These are phyloP conservation scores for Jamesozyma spencerorum DNA, from an alignment of 805 yeast species.

Conservation along the genomic window DNA sequence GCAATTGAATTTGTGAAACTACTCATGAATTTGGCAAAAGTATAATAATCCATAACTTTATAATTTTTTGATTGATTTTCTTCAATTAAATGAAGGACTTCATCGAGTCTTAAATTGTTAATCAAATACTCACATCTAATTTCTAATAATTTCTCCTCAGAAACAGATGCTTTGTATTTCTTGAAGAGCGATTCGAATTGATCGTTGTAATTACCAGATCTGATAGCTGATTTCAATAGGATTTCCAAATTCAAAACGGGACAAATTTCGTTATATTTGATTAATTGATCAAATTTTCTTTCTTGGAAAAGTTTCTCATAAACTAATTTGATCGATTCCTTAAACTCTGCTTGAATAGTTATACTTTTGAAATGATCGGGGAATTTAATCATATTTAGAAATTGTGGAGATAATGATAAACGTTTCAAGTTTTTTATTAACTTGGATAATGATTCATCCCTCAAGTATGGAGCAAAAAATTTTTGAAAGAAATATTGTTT, in stretches of 20 bases:
- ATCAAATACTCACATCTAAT: conserved; percentile 21
- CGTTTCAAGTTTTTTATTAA: conserved; percentile 11
- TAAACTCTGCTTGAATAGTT: conserved; percentile 23
- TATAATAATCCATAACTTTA: conserved; percentile 16
- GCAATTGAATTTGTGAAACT: conserved; percentile 10
- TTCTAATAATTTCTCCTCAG: conserved; percentile 7
- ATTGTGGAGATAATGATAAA: conserved; percentile 2
- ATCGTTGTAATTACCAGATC: conserved; percentile 15
- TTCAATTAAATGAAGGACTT: conserved; percentile 14
- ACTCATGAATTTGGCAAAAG: conserved; percentile 20
- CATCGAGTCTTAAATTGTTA: conserved; percentile 14
- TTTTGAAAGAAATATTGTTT: conserved; percentile 6
- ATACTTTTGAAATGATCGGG: conserved; percentile 24
- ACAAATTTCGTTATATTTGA: conserved; percentile 17
- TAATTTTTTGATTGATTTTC: conserved; percentile 6
- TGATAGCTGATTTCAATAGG: conserved; percentile 20
- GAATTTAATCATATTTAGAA: conserved; percentile 18
- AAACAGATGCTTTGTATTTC: conserved; percentile 13
- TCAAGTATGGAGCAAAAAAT: conserved; percentile 15
- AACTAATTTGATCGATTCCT: conserved; percentile 15
- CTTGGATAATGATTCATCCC: conserved; percentile 19
- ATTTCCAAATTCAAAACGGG: conserved; percentile 21
- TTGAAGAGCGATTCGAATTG: conserved; percentile 12
- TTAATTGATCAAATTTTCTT: conserved; percentile 12
- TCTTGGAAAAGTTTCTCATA: conserved; percentile 15